Base-by-base conservation (phyloP, 2,329 filamentous ascomycete genomes). In the Cladosporium colombiae region DNA sequence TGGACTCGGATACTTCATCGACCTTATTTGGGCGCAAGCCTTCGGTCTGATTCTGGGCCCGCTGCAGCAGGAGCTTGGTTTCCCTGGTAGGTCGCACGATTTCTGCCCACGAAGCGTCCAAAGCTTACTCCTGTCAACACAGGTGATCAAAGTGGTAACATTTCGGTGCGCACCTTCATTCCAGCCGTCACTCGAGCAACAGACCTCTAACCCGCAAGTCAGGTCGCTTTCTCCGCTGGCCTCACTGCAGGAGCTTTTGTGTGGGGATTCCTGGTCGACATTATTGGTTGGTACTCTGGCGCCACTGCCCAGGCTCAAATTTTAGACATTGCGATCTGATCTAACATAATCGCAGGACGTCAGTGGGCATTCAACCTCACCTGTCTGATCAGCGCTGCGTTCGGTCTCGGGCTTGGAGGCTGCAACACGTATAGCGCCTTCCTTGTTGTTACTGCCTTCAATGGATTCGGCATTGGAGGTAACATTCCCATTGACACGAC, bases 281-380 rank as follows among this genome's bases (percentile, higher is more conserved):
- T 86, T 35, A 78, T 83, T 46, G 81, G 81, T 71, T 61, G 64
- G 64, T 65, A 65, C 62, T 65, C 62, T 65, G 57, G 49, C 44
- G 49, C 14, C 35, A 44, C 18, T 65, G 53, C 23, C 46, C 57
- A 61, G 53, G 21, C 25, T 35, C 29, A 31, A 56, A 27, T 50
- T 53, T 11, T 31, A n/a, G 2, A 11, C 2, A 18, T 14, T 18
- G 23, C 1, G 31, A 11, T 52, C 31, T 52, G 56, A 50, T 52
- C 66, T 69, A 53, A 56, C 29, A 14, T n/a, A 44, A n/a, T 27
- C 5, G 33, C 60, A 81, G 79, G 78, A 62, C 81, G 85, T 33
- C 78, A 80, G 64, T 86, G 83, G 81, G 84, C 84, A 0, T 87
- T 87, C 76, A 87, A 87, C 70, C 69, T 85, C 44, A 87, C 85